Conservation (phyloP, 257 asterid species). For the Solanum medicagineum region DNA sequence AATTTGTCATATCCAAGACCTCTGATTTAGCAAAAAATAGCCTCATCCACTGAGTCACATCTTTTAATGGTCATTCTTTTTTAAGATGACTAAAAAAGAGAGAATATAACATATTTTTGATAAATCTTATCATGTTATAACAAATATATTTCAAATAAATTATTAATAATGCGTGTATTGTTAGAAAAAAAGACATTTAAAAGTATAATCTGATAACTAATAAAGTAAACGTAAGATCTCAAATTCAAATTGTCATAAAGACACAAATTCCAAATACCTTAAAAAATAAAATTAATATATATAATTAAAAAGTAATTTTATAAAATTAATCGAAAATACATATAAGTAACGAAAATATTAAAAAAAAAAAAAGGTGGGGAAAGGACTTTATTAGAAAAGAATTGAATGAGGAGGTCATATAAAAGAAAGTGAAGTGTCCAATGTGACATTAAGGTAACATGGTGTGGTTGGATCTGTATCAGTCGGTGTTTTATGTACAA, state of each 20-base stretch:
- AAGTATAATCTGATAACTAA: background rate
- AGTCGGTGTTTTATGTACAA: slow-evolving; percentile 12
- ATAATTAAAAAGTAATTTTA: background rate
- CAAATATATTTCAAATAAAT: background rate
- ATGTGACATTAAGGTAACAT: slow-evolving; percentile 13
- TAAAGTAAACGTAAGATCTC: background rate
- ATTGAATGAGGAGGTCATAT: slow-evolving; percentile 21
- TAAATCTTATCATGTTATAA: background rate
- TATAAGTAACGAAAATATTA: background rate
- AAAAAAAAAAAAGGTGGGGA: background rate
- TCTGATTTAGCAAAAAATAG: too few species aligned
- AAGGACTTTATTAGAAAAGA: background rate
- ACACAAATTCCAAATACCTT: background rate
- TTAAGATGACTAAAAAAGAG: background rate
- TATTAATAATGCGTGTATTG: background rate
- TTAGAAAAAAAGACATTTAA: background rate
- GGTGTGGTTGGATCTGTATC: slow-evolving; percentile 19
- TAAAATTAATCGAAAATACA: background rate
- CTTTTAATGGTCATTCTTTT: background rate
- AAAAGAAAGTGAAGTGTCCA: slow-evolving; percentile 13
- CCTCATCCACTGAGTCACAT: too few species aligned
- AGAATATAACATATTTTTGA: background rate
- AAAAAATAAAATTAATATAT: background rate
- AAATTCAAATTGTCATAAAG: background rate
- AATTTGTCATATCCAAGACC: too few species aligned